phyloP scores from a whole-genome alignment of 192 early-diverging fungal genomes.

The Martensiomyces pterosporus region DNA sequence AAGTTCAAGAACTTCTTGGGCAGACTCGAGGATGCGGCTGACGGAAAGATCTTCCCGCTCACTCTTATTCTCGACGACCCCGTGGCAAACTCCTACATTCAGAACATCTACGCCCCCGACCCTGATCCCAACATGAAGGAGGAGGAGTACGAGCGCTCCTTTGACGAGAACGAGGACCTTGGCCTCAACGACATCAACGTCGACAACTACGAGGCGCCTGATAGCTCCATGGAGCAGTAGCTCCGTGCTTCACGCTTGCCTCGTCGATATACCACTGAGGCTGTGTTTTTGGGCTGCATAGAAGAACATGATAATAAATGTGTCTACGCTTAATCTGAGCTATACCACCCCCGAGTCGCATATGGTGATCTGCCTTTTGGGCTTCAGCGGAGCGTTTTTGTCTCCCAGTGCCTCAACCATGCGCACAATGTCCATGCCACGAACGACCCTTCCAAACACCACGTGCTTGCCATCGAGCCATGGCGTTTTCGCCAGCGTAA shows the following conservation, averaged over 20 bases:
- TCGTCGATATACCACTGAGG: no score
- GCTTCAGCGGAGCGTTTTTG: slow-evolving; percentile 19
- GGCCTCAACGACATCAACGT: slow-evolving; percentile 87
- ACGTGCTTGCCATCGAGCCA: slow-evolving; percentile 80
- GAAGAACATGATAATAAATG: neutral
- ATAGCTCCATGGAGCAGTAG: no score
- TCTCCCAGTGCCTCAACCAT: slow-evolving; percentile 60
- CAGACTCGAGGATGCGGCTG: slow-evolving; percentile 63
- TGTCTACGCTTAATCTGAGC: neutral
- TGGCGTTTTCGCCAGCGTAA: slow-evolving; percentile 67
- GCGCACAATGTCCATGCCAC: slow-evolving; percentile 82
- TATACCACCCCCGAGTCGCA: slow-evolving; percentile 18
- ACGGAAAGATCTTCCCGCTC: slow-evolving; percentile 52
- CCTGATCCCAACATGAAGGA: slow-evolving; percentile 89
- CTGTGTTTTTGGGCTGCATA: no score
- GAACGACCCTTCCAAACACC: slow-evolving; percentile 71
- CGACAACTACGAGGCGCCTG: slow-evolving; percentile 60
- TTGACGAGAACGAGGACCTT: slow-evolving; percentile 82
- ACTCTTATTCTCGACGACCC: slow-evolving; percentile 90
- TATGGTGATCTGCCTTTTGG: slow-evolving; percentile 27
- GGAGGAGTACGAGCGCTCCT: slow-evolving; percentile 79
- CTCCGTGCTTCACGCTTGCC: no score
- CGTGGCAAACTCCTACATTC: slow-evolving; percentile 82
- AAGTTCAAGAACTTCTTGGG: slow-evolving; percentile 67
- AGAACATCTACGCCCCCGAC: slow-evolving; percentile 93